Conservation (phyloP, 176 grass and related monocot species). For the Puya raimondii region DNA sequence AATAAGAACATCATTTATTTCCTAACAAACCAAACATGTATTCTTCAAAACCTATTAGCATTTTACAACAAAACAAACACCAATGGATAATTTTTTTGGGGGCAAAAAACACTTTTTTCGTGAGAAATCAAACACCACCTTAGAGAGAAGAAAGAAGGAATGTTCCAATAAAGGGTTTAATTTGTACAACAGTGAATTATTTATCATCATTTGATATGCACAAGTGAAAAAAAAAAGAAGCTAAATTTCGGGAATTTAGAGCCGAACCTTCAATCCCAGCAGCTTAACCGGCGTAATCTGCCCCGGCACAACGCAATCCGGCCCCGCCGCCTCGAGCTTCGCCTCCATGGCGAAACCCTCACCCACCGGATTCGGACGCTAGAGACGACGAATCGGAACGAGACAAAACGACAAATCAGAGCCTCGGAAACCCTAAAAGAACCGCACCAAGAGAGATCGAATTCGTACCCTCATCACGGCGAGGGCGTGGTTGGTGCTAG, state of each 20-base stretch:
- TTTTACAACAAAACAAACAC: too few relatives aligned
- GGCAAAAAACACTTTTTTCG: too few relatives aligned
- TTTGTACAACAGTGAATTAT: not conserved
- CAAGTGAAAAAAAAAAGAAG: not conserved
- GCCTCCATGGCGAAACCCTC: slow-evolving; percentile 90
- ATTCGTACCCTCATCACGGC: slow-evolving; percentile 78
- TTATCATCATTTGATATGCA: not conserved
- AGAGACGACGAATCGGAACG: slow-evolving; percentile 14
- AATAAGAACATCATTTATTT: too few relatives aligned
- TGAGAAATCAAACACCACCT: not conserved
- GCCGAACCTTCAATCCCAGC: slow-evolving; percentile 74
- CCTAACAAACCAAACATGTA: too few relatives aligned
- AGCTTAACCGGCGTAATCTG: slow-evolving; percentile 68
- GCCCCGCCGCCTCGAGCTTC: slow-evolving; percentile 71
- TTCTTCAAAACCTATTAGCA: too few relatives aligned
- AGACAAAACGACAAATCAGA: slow-evolving; percentile 21
- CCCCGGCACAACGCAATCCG: slow-evolving; percentile 89
- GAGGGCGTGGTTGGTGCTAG: slow-evolving; percentile 59
- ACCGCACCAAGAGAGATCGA: not conserved
- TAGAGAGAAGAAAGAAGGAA: not conserved
- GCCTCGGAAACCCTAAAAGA: not conserved
- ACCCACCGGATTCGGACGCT: slow-evolving; percentile 88
- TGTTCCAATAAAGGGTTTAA: not conserved
- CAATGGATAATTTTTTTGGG: too few relatives aligned
- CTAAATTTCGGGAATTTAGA: not conserved